phyloP scores from a whole-genome alignment of 2,329 filamentous ascomycete species.

The Tricladium varicosporioides region DNA sequence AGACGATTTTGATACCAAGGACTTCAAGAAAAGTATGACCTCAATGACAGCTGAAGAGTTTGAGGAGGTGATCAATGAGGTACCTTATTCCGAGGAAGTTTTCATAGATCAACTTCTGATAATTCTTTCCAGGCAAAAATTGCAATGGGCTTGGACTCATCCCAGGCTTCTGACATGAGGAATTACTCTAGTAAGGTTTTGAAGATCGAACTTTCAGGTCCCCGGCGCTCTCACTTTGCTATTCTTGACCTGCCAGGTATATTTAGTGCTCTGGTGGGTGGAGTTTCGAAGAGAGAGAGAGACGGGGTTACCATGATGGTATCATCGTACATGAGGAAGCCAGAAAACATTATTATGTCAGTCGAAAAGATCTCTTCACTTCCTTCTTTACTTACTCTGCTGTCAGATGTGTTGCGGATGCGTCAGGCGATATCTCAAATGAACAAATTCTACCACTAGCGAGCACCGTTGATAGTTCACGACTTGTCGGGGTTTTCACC shows the following conservation, averaged over 20 bases:
- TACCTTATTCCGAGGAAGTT: constrained; percentile 12
- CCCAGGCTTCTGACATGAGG: constrained; percentile 25
- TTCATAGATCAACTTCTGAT: background rate
- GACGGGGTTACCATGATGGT: constrained; percentile 35
- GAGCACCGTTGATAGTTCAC: constrained; percentile 28
- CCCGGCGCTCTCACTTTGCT: constrained; percentile 37
- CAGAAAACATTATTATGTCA: constrained; percentile 40
- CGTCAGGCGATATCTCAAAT: constrained; percentile 32
- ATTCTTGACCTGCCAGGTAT: constrained; percentile 40
- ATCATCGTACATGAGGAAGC: constrained; percentile 36
- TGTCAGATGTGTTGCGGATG: constrained; percentile 36
- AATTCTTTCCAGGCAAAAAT: constrained; percentile 16
- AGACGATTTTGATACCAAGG: constrained; percentile 25
- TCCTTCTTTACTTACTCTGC: background rate
- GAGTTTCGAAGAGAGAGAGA: constrained; percentile 33
- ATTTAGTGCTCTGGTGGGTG: constrained; percentile 25
- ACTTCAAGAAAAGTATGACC: constrained; percentile 10
- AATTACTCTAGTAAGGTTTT: constrained; percentile 40
- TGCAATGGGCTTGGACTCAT: constrained; percentile 34
- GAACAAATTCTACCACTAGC: constrained; percentile 35
- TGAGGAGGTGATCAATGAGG: constrained; percentile 32
- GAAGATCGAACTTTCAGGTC: constrained; percentile 39
- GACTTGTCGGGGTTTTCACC: constrained; percentile 39
- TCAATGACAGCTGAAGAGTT: constrained; percentile 33
- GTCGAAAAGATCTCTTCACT: constrained; percentile 6